A percentile compares a stretch with the other conserved stretches of the same genome.
Evolutionary conservation across 164 flowering plant species (phyloP).

Genomic region (Aristolochia californica): DNA sequence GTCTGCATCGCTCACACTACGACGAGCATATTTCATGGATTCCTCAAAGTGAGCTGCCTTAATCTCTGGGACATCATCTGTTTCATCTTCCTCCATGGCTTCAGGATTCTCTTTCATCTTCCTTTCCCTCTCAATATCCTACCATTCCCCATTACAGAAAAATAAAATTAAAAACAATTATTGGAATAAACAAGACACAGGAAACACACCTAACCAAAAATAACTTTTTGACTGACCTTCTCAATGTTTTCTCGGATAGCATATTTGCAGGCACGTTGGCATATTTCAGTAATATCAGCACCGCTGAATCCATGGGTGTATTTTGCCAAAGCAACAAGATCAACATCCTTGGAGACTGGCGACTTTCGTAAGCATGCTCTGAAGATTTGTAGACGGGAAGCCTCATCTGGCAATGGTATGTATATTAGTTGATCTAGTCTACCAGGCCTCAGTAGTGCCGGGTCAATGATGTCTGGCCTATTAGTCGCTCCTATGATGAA

Average conservation of each 20-base stretch:
- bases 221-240: conserved; percentile 26
- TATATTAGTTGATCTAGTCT: conserved; percentile 59
- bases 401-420: conserved; percentile 62
- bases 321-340: conserved; percentile 39
- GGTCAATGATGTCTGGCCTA: conserved; percentile 63
- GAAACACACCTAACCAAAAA: background rate
- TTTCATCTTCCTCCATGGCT: conserved; percentile 63
- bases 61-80: conserved; percentile 48
- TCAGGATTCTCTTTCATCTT: conserved; percentile 40
- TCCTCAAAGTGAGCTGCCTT: conserved; percentile 56
- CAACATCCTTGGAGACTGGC: conserved; percentile 44
- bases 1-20: conserved; percentile 62
- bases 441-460: conserved; percentile 62
- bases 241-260: conserved; percentile 62
- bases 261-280: conserved; percentile 63
- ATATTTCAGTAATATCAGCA: conserved; percentile 61
- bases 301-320: conserved; percentile 60
- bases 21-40: conserved; percentile 57
- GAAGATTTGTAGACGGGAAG: conserved; percentile 51
- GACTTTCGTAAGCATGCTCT: conserved; percentile 53
- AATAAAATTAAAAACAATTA: background rate
- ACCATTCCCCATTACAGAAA: conserved; percentile 6
- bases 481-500: conserved; percentile 66
- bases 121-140: conserved; percentile 58
- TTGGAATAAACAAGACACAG: background rate